Base-by-base conservation (phyloP, 1,284 basidiomycete species). In the Moesziomyces aphidis region DNA sequence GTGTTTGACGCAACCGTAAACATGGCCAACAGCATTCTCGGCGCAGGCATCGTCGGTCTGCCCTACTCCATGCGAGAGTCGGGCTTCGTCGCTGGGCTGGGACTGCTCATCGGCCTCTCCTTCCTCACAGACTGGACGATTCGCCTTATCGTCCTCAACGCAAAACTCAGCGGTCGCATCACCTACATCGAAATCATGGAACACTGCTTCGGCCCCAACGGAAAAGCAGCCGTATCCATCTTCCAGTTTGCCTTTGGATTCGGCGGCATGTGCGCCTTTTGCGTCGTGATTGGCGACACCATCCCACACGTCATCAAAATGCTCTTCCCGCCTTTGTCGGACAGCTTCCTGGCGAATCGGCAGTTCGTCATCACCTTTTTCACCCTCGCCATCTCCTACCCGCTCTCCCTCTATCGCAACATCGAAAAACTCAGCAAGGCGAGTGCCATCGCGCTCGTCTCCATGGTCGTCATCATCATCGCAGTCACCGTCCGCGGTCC, bases 201-300 rank as follows among this genome's bases (percentile, higher is more conserved):
- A 81, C 92, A 92, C 62, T 97, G 95, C 85, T 99, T 96, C 82
- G 97, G 97, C 10, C 86, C 89, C 17, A 64, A 79, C 26, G 83
- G 83, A 3, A 79, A 79, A 50, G 93, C 93, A 4, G 93, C 94
- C 0, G 94, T 98, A 15, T 97, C 95, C 0, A 92, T 98, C 85
- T 99, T 99, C 85, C 97, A 99, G 83, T 98, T 99, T 81, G 89
- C 94, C 0, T 98, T 98, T 81, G 96, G 96, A 2, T 97, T 97
- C 76, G 96, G 96, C 79, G 95, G 94, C 90, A 85, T 80, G 89
- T 85, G 77, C 59, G 83, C 83, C 13, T 84, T 84, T 36, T 82
- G 81, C 63, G 82, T 83, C 22, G 79, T 80, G n/a, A 78, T 79
- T 23, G 91, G 97, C 76, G 97, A 99, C 85, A 97, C 96, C 3